Base-by-base conservation (phyloP, 192 early-diverging fungal species). In the Entomortierella parvispora region DNA sequence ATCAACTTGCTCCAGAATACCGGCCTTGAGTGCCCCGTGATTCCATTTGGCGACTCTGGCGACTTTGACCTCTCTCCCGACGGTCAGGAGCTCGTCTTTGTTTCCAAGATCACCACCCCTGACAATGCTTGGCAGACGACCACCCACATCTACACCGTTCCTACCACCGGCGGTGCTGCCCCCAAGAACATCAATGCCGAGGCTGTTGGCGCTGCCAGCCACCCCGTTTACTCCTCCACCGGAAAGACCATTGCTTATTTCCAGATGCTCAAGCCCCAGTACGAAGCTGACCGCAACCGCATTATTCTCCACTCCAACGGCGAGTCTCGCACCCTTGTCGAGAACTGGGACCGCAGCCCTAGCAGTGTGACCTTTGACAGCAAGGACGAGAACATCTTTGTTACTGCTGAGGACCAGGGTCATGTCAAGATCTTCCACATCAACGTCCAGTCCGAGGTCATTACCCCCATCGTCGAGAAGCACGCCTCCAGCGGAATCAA, bases 91-190 rank as follows among this genome's bases (percentile, higher is more conserved):
- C 31, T 92, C 22, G 93, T 90, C 37, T 95, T 94, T 84, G 81
- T 88, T 1, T 83, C 93, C 59, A 93, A 92, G 75, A 82, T 85
- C 20, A 84, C 86, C 17, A 83, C 84, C 14, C 59, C 43, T 2
- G 85, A 90, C 51, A 87, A 87, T 31, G 92, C 92, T 11, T 95
- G 93, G 93, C 81, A 85, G 69, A 95, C 94, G 32, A 89, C 92
- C 33, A 84, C 86, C 50, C 84, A 87, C 54, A 84, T 95, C 31
- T 94, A 90, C 69, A 65, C 89, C 55, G 88, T 90, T 4, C 80
- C 81, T 12, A 84, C 87, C 31, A 71, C 71, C 37, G 88, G 83
- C 11, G 70, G 77, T 12, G 67, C 62, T 2, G 63, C 60, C 14
- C 87, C 89, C 23, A 82, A 82, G 49, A 58, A 71, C 25, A 74